phyloP scores from a whole-genome alignment of 768 basidiomycete genomes.

The Amanita phalloides region DNA sequence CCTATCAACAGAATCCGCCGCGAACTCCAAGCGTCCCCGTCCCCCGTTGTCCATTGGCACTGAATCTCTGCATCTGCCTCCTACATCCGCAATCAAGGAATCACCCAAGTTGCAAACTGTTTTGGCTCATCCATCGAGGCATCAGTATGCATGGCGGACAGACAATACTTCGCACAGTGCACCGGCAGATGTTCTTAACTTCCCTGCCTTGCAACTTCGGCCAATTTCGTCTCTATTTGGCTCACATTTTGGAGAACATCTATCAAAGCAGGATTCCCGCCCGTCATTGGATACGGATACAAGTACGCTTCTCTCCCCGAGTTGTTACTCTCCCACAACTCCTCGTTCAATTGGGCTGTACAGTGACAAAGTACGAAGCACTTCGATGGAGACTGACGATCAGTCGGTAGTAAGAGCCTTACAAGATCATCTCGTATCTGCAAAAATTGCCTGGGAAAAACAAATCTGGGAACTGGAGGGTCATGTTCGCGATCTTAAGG shows the following conservation, averaged over 20 bases:
- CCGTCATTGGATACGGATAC: constrained; percentile 29
- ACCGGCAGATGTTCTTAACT: constrained; percentile 51
- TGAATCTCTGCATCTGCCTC: constrained; percentile 9
- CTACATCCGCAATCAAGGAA: background rate
- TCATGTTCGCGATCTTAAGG: constrained; percentile 60
- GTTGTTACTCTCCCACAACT: constrained; percentile 38
- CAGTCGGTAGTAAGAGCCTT: constrained; percentile 39
- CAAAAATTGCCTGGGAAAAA: constrained; percentile 58
- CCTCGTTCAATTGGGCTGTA: constrained; percentile 19
- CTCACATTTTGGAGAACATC: constrained; percentile 47
- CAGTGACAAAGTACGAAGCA: constrained; percentile 13
- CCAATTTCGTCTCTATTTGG: constrained; percentile 73
- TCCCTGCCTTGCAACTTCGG: constrained; percentile 57
- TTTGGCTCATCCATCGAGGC: constrained; percentile 10
- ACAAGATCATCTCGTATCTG: constrained; percentile 47
- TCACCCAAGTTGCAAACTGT: constrained; percentile 15
- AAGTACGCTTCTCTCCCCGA: constrained; percentile 42
- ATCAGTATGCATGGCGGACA: constrained; percentile 15
- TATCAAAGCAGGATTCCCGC: constrained; percentile 23
- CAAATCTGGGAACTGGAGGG: constrained; percentile 70
- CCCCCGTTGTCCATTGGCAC: constrained; percentile 30
- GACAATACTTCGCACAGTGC: constrained; percentile 42
- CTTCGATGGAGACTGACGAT: constrained; percentile 13
- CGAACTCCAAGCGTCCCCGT: constrained; percentile 7
- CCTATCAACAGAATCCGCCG: background rate